A percentile compares a stretch with the other conserved stretches of the same genome.
Evolutionary conservation across 495 filamentous ascomycete genomes (phyloP).

Genomic region (Penicillium fimorum): DNA sequence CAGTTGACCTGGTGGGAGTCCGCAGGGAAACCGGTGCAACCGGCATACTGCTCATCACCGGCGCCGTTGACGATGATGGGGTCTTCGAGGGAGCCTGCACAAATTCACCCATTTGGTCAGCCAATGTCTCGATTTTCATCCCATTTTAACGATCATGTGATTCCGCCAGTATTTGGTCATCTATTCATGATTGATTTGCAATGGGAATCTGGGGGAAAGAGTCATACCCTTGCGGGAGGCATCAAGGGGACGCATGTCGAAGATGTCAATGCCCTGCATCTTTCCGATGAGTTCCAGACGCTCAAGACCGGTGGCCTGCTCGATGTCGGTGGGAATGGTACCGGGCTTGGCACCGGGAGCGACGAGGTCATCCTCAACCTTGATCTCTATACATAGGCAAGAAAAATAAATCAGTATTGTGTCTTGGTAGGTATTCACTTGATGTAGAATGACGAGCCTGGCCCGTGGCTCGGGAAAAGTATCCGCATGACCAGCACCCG

Average conservation of each 20-base stretch:
- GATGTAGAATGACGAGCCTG: background rate
- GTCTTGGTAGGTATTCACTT: background rate
- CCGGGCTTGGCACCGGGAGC: conserved; percentile 77
- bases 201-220: conserved; percentile 2
- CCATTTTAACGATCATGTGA: background rate
- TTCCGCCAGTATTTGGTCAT: background rate
- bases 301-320: conserved; percentile 95
- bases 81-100: conserved; percentile 78
- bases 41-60: conserved; percentile 94
- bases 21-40: conserved; percentile 90
- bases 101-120: conserved; percentile 9
- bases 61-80: conserved; percentile 85
- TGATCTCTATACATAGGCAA: conserved; percentile 66
- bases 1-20: conserved; percentile 90
- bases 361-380: conserved; percentile 74
- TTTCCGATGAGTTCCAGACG: conserved; percentile 98
- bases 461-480: conserved; percentile 10
- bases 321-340: conserved; percentile 85
- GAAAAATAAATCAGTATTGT: conserved; percentile 8
- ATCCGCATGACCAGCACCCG: conserved; percentile 17
- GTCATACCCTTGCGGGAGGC: conserved; percentile 75
- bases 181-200: background rate
- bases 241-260: conserved; percentile 97
- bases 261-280: conserved; percentile 97
- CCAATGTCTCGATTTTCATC: background rate